Evolutionary conservation across 176 grass and related monocot genomes (phyloP), one percentile per base, ranked within the genome.

Genomic region (Themeda triandra): DNA sequence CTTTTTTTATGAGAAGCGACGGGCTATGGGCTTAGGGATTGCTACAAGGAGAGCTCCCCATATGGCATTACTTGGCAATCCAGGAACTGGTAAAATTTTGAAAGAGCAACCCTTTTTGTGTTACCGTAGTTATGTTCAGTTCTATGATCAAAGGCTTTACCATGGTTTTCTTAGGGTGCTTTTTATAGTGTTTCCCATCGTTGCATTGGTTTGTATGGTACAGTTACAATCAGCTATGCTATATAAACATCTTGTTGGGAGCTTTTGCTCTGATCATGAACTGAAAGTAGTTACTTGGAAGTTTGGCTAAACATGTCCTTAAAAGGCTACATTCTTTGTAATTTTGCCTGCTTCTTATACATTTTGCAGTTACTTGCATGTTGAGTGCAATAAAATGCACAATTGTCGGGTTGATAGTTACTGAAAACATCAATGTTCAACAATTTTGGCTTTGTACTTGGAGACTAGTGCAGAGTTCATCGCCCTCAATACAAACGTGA

Each of bases 21-120:
- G 93, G 41, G 87, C 89, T 49, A 86, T 99, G 91, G 96, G 96
- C 31, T 91, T 99, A 77, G 85, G 74, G n/a, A 99, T 99, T 66
- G 89, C 91, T 66, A 83, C 41, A 32, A 99, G 96, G 85, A 96
- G 77, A 80, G 79, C 86, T 64, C 93, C 91, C 9, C 96, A 99
- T 87, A 99, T 99, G 96, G 96, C 96, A 78, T 99, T 99, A 80
- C 86, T 99, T 62, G 96, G 96, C 66, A 99, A 95, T 78, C 96
- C 96, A 30, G 93, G 96, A 88, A 99, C 96, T 84, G 96, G 96
- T 96, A 95, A 75, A 36, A 18, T 33, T 41, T 30, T 2, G 0
- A 76, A 70, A 88, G 13, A 81, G 18, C 45, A 19, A 75, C 4
- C 30, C 66, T 73, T 82, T 48, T 73, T 69, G n/a, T 76, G 31